These are phyloP conservation scores for Parsonsia alboflavescens DNA, from an alignment of 257 asterid genomes.

Conservation along the genomic window DNA sequence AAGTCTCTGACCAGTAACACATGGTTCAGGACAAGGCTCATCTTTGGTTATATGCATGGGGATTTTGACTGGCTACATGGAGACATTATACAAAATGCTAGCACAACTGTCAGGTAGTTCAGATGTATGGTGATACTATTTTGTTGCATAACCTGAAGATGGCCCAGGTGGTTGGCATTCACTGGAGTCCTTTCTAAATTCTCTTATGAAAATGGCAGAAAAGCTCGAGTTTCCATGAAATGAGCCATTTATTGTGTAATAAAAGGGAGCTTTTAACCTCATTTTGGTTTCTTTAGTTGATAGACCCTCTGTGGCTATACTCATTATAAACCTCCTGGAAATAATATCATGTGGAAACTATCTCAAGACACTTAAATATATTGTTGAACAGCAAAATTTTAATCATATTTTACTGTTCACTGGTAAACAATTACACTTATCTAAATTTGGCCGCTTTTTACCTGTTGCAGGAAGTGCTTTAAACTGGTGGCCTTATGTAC, in stretches of 20 bases:
- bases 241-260: background rate
- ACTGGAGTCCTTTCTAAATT: background rate
- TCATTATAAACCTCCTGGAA: background rate
- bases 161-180: background rate
- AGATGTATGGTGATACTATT: background rate
- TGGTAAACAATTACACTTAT: background rate
- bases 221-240: background rate
- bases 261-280: background rate
- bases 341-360: background rate
- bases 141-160: background rate
- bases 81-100: slow-evolving; percentile 86
- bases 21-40: slow-evolving; percentile 88
- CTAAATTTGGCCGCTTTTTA: slow-evolving; percentile 13
- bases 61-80: slow-evolving; percentile 93
- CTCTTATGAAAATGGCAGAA: background rate
- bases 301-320: background rate
- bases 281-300: background rate
- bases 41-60: slow-evolving; percentile 89
- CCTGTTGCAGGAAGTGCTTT: slow-evolving; percentile 66
- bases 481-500: slow-evolving; percentile 80
- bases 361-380: background rate
- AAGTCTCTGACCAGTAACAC: slow-evolving; percentile 20
- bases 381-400: background rate
- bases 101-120: slow-evolving; percentile 68
- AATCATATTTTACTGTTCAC: background rate